These are phyloP conservation scores for Lactarius akahatsu DNA, from an alignment of 768 basidiomycete species.

Conservation along the genomic window DNA sequence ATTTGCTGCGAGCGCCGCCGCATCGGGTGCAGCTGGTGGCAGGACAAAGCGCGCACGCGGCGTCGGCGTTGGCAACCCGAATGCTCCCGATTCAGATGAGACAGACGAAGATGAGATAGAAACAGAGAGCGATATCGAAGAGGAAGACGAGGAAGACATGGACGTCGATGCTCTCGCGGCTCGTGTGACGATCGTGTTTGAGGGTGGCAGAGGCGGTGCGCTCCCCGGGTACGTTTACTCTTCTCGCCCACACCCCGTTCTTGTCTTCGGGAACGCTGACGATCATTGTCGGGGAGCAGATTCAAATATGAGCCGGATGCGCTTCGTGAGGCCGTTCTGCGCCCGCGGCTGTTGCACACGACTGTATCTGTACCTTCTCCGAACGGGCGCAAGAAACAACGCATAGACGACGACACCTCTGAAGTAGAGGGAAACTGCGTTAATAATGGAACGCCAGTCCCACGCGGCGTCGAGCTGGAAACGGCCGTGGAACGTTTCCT, in stretches of 20 bases:
- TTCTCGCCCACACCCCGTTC: neutral
- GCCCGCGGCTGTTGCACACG: neutral
- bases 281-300: constrained; percentile 19
- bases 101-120: constrained; percentile 16
- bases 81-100: constrained; percentile 18
- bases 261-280: neutral
- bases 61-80: constrained; percentile 12
- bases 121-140: constrained; percentile 18
- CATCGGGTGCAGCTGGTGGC: constrained; percentile 18
- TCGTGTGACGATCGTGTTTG: constrained; percentile 28
- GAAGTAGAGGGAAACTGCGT: neutral
- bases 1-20: constrained; percentile 28
- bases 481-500: constrained; percentile 36
- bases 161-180: constrained; percentile 24
- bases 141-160: constrained; percentile 25
- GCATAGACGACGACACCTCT: constrained; percentile 12
- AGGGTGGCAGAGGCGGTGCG: constrained; percentile 18
- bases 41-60: constrained; percentile 22
- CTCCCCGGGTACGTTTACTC: constrained; percentile 20
- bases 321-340: constrained; percentile 33
- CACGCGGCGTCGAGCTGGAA: constrained; percentile 34
- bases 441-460: neutral
- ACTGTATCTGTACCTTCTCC: constrained; percentile 6
- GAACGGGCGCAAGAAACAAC: constrained; percentile 29
- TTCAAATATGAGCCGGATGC: constrained; percentile 36